phyloP scores from a whole-genome alignment of 2,329 filamentous ascomycete species.

The Onygenales sp. region DNA sequence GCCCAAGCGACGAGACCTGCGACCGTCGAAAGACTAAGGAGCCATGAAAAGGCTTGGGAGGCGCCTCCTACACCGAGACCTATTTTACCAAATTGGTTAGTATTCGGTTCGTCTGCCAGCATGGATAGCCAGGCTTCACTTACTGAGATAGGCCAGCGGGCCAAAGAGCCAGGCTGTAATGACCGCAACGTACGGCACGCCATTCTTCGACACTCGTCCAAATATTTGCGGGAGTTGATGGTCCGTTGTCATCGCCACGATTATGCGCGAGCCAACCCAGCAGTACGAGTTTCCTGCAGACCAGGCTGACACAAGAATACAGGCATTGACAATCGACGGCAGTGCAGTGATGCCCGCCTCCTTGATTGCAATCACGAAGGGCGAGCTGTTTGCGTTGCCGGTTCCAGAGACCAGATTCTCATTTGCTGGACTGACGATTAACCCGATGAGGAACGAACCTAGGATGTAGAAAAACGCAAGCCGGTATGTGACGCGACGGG shows the following conservation, averaged over 20 bases:
- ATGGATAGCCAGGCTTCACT: slow-evolving; percentile 5
- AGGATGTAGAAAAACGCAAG: slow-evolving; percentile 86
- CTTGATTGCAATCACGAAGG: slow-evolving; percentile 86
- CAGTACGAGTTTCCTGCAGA: slow-evolving; percentile 71
- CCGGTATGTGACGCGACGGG: slow-evolving; percentile 94
- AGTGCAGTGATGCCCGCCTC: slow-evolving; percentile 73
- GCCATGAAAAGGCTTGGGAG: slow-evolving; percentile 61
- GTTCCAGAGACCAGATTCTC: slow-evolving; percentile 20
- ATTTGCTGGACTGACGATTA: slow-evolving; percentile 52
- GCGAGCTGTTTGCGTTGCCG: slow-evolving; percentile 46
- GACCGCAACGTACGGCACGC: slow-evolving; percentile 61
- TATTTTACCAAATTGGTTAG: too few relatives aligned
- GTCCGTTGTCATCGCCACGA: too few relatives aligned
- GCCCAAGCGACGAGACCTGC: slow-evolving; percentile 69
- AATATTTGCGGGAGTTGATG: too few relatives aligned
- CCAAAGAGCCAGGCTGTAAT: slow-evolving; percentile 57
- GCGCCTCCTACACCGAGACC: too few relatives aligned
- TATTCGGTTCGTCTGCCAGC: too few relatives aligned
- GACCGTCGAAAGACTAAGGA: slow-evolving; percentile 64
- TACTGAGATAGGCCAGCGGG: slow-evolving; percentile 65
- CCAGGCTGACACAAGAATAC: slow-evolving; percentile 82
- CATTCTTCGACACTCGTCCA: too few relatives aligned
- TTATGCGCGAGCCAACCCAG: too few relatives aligned
- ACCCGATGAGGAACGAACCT: slow-evolving; percentile 67
- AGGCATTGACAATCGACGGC: slow-evolving; percentile 86